phyloP scores from a whole-genome alignment of 2,329 filamentous ascomycete species.

The Diaporthe citriasiana region DNA sequence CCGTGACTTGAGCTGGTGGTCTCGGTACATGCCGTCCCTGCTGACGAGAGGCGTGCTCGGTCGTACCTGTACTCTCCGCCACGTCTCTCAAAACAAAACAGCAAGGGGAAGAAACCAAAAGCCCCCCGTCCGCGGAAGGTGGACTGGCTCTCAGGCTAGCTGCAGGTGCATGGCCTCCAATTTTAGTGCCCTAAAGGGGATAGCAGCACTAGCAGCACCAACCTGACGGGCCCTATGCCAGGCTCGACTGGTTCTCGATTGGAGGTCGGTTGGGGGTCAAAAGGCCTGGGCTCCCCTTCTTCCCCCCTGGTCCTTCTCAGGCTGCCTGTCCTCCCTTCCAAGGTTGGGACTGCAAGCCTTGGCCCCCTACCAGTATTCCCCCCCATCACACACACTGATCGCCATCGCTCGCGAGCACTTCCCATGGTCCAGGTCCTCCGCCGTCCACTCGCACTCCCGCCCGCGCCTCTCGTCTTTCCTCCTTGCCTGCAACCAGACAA shows the following conservation, averaged over 20 bases:
- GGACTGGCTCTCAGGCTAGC: slow-evolving; percentile 34
- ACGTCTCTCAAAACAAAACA: slow-evolving; percentile 26
- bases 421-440: slow-evolving; percentile 29
- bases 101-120: slow-evolving; percentile 23
- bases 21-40: slow-evolving; percentile 10
- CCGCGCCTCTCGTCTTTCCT: slow-evolving; percentile 31
- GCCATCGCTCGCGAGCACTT: slow-evolving; percentile 33
- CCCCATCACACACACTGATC: slow-evolving; percentile 25
- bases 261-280: slow-evolving; percentile 27
- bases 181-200: slow-evolving; percentile 35
- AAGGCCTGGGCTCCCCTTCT: slow-evolving; percentile 25
- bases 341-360: slow-evolving; percentile 33
- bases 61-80: slow-evolving; percentile 14
- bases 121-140: slow-evolving; percentile 17
- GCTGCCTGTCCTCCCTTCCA: slow-evolving; percentile 26
- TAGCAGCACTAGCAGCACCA: slow-evolving; percentile 31
- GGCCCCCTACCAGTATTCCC: slow-evolving; percentile 15
- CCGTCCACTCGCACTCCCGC: slow-evolving; percentile 30
- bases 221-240: slow-evolving; percentile 31
- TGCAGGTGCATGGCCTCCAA: slow-evolving; percentile 34
- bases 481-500: slow-evolving; percentile 32
- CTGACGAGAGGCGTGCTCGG: not conserved
- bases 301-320: slow-evolving; percentile 9
- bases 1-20: not conserved
- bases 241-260: slow-evolving; percentile 19